Percentiles rank a stretch among this genome's conserved stretches.
Evolutionary conservation across 768 basidiomycete genomes (phyloP).

Genomic region (Saitozyma podzolica): DNA sequence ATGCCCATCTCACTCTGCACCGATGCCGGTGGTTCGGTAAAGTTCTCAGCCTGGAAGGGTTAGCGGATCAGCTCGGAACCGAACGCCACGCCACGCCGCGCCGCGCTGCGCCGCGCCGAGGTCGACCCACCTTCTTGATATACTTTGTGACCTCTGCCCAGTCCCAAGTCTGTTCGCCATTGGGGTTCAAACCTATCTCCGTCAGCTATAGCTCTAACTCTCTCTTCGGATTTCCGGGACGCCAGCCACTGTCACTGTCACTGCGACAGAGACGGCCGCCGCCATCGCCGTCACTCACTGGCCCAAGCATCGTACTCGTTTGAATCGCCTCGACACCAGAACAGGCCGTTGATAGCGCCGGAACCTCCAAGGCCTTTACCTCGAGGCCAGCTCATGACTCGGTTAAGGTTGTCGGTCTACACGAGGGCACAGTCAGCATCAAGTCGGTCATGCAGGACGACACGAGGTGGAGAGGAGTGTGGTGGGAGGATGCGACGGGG

Average conservation of each 20-base stretch:
- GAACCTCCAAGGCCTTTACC: constrained; percentile 72
- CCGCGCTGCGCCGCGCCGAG: no score
- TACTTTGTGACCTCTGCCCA: constrained; percentile 45
- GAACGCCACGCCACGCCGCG: no score
- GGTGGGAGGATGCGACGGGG: not conserved
- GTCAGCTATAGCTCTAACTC: not conserved
- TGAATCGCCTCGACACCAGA: constrained; percentile 52
- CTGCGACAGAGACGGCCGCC: no score
- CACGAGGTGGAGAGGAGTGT: not conserved
- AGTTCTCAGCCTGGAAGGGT: constrained; percentile 62
- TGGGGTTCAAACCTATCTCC: constrained; percentile 51
- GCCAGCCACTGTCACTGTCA: no score
- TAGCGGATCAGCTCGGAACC: constrained; percentile 34
- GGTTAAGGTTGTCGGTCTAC: constrained; percentile 17
- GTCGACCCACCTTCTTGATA: constrained; percentile 47
- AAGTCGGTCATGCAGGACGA: not conserved
- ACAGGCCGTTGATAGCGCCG: constrained; percentile 70
- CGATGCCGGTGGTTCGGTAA: constrained; percentile 58
- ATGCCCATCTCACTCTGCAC: constrained; percentile 57
- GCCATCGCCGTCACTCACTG: constrained; percentile 17
- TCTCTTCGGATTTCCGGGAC: no score
- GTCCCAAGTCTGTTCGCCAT: constrained; percentile 39
- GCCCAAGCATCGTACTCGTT: constrained; percentile 42
- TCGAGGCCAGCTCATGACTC: constrained; percentile 57
- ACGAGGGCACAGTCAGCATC: not conserved